phyloP scores from a whole-genome alignment of 345 rosid genomes.

The Populus nigra region DNA sequence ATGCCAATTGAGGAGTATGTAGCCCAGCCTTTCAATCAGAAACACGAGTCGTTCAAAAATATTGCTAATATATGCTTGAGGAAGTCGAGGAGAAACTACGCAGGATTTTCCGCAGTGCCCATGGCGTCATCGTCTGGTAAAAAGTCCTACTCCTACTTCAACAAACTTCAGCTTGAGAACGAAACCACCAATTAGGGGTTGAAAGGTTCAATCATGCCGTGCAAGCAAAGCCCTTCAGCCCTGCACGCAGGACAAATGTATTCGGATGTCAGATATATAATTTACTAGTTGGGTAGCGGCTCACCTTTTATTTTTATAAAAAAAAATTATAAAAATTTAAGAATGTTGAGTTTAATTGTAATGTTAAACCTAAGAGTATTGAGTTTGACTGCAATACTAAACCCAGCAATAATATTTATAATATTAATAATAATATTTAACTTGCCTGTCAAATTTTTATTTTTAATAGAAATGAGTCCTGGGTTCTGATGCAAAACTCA shows the following conservation, averaged over 20 bases:
- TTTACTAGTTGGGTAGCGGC: no score
- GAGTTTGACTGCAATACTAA: rapidly evolving
- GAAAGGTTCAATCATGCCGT: background rate
- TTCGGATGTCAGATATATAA: no score
- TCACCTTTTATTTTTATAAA: no score
- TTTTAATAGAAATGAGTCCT: no score
- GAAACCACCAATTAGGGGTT: background rate
- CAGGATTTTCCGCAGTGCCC: constrained; percentile 49
- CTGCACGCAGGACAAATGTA: background rate
- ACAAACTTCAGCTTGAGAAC: constrained; percentile 22
- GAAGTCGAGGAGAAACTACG: constrained; percentile 39
- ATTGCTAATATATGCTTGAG: constrained; percentile 56
- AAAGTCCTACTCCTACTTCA: constrained; percentile 44
- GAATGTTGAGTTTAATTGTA: rapidly evolving
- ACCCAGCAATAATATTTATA: no score
- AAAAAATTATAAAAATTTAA: no score
- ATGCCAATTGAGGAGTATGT: constrained; percentile 65
- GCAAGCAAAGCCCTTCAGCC: background rate
- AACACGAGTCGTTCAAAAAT: constrained; percentile 42
- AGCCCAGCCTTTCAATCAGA: constrained; percentile 46
- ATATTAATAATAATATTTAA: no score
- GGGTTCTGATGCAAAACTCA: no score
- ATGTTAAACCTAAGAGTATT: rapidly evolving
- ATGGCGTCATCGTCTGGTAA: constrained; percentile 48
- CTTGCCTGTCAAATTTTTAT: no score